Evolutionary conservation across 805 yeast genomes (phyloP), one percentile per base, ranked within the genome.

Genomic region (Saccharomycopsis amapae): DNA sequence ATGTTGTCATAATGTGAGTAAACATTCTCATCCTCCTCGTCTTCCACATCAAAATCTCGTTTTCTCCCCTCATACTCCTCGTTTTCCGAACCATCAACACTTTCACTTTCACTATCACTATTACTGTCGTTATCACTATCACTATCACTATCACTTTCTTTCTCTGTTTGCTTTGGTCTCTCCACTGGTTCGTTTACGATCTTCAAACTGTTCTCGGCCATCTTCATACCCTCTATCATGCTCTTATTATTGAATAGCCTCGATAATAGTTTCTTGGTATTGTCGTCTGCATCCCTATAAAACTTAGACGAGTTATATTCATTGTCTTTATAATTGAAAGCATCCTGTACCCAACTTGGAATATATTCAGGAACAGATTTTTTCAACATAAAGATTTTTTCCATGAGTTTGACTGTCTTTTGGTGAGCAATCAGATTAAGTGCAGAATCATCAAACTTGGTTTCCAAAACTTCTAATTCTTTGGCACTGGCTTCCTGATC

Each of bases 261-360:
- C 3, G 81, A 74, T 44, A 79, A 60, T 38, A 69, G 55, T 45
- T 66, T 69, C 56, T 79, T 77, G 32, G 56, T 43, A 9, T 55
- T 58, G 9, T 55, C 20, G 50, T 53, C 26, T 55, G 55, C 54
- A 7, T 62, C 60, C 42, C 62, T 66, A 60, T 69, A 77, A 28
- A 65, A 62, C 34, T 70, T 63, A 1, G 69, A 61, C 15, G 85
- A 82, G 53, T 78, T 73, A 15, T 54, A 54, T 40, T 60, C 35
- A 43, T 60, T 30, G 3, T 58, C 53, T 42, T 66, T 61, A 40
- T 66, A 65, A 9, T 55, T 56, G 15, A 62, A 40, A 5, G 60
- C 61, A 25, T 44, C 59, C 38, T 25, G 59, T 45, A 40, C 68
- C 69, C 51, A 57, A 38, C 18, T 57, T 28, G 65, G 62, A 20